Evolutionary conservation across 345 rosid genomes (phyloP).

Genomic region (Acer campestre): DNA sequence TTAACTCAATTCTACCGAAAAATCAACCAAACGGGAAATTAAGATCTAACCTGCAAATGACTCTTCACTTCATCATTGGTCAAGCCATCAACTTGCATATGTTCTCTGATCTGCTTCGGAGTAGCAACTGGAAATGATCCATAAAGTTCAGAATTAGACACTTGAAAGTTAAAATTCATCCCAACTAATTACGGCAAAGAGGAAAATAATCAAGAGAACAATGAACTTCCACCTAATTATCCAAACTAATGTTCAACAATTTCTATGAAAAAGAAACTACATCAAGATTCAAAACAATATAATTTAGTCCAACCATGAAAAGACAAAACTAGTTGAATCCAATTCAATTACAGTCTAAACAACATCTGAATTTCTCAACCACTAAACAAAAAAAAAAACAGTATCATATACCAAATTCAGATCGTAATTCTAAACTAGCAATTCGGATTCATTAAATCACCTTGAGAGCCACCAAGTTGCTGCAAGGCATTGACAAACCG

Average conservation of each 20-base stretch:
- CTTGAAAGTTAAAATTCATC: conserved; percentile 8
- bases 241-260: background rate
- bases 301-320: background rate
- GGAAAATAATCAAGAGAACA: background rate
- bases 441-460: conserved; percentile 35
- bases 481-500: conserved; percentile 82
- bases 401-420: background rate
- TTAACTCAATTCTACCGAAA: background rate
- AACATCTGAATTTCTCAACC: background rate
- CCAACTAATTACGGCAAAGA: background rate
- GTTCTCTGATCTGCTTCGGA: conserved; percentile 95
- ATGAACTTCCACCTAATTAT: background rate
- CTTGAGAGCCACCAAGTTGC: conserved; percentile 90
- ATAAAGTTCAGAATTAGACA: conserved; percentile 10
- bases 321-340: background rate
- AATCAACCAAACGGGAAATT: conserved; percentile 10
- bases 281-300: background rate
- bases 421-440: background rate
- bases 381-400: conserved; percentile 1
- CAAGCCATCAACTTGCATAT: conserved; percentile 92
- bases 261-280: background rate
- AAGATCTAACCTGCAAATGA: conserved; percentile 78
- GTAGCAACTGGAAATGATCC: conserved; percentile 72
- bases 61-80: conserved; percentile 99
- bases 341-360: background rate